Base-by-base conservation (phyloP, 805 yeast species). In the Lachancea thermotolerans region DNA sequence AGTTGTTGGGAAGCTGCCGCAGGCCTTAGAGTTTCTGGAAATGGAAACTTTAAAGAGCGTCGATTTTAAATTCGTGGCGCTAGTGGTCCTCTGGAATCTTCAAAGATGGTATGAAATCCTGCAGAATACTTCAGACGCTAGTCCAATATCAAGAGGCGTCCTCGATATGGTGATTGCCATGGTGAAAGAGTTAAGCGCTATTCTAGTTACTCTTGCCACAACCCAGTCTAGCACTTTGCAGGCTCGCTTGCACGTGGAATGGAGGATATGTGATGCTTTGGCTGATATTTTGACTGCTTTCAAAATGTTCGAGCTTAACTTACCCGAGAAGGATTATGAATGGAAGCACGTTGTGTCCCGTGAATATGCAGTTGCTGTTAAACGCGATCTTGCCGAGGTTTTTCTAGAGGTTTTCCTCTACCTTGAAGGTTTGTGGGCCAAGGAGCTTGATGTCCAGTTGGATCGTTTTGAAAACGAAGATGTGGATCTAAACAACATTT, bases 31-130 rank as follows among this genome's bases (percentile, higher is more conserved):
- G 10, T 15, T 28, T 10, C 37, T 50, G 15, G 44, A 52, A 29
- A 17, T 25, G 2, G 54, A 53, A 5, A 43, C 55, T 9, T 29
- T 52, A 2, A 28, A 41, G 25, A 43, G 46, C n/a, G 45, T 59
- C 15, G 49, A 59, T 44, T 58, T 62, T 36, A 61, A 53, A 39
- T 21, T 62, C 31, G 48, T 63, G 16, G 52, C 58, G 1, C 36
- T 60, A 17, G 34, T 57, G 10, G 56, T 52, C 12, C 49, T 61
- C 8, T 59, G 67, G 64, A 51, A 57, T 38, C 39, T 62, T 35
- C 59, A 60, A 34, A 54, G 52, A 39, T 63, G 66, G 66, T 47
- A 49, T 2, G 57, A 55, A 11, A 49, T 58, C 16, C 38, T 61
- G 10, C 49, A 52, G 18, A 49, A 45, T 31, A 21, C 29, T 4